Percentiles rank a stretch among this genome's conserved stretches.
These are phyloP conservation scores for Melampsora americana DNA, from an alignment of 1,284 basidiomycete species.

Conservation along the genomic window DNA sequence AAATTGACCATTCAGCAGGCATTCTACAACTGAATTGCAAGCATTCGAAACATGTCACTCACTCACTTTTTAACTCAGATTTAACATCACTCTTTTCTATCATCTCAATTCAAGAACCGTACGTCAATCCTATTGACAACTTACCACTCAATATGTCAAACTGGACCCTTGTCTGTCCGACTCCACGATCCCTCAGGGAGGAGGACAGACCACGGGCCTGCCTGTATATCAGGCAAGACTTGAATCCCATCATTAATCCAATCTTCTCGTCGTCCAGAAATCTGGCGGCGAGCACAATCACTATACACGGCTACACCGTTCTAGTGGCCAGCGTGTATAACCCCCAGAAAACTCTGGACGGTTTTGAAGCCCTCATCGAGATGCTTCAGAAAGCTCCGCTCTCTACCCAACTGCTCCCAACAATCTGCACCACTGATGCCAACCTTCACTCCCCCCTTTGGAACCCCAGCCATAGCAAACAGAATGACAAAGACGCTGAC, in stretches of 20 bases:
- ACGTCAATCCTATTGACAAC: not conserved
- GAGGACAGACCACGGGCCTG: slow-evolving; percentile 15
- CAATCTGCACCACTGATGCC: slow-evolving; percentile 9
- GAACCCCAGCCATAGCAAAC: slow-evolving; percentile 2
- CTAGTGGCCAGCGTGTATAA: not conserved
- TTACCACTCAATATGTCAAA: not conserved
- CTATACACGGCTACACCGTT: not conserved
- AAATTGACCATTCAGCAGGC: too few relatives aligned
- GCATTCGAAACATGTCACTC: slow-evolving; percentile 3
- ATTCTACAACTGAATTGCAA: slow-evolving; percentile 4
- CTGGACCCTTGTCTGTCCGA: not conserved
- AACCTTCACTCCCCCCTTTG: not conserved
- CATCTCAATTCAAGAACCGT: slow-evolving; percentile 3
- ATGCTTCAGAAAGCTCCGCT: not conserved
- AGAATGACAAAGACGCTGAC: not conserved
- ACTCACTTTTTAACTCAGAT: not conserved
- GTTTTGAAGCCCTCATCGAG: not conserved
- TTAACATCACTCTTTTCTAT: not conserved
- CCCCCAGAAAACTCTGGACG: not conserved
- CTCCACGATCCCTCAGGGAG: not conserved
- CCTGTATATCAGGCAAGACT: slow-evolving; percentile 11
- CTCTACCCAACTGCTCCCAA: not conserved
- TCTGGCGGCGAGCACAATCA: not conserved
- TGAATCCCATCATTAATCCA: not conserved
- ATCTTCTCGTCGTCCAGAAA: not conserved